Conservation (phyloP, 2,329 filamentous ascomycete species). For the Lasiodiplodia citricola region DNA sequence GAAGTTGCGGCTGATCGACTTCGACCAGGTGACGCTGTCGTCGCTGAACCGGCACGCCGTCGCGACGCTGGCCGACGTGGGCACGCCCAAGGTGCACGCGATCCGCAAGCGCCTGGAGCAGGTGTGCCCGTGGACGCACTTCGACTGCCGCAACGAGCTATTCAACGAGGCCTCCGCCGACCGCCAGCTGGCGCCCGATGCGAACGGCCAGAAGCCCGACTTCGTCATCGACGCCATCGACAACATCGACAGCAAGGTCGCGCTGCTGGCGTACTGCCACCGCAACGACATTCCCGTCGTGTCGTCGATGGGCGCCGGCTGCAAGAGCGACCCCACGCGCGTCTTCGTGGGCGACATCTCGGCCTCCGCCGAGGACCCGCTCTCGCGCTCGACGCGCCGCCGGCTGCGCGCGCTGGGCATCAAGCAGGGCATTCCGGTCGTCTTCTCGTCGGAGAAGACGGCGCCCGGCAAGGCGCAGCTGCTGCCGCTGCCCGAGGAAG, state of each 20-base stretch:
- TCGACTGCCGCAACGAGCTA: slow-evolving; percentile 84
- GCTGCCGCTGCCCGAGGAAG: slow-evolving; percentile 83
- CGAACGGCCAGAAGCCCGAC: slow-evolving; percentile 72
- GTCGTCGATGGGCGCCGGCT: slow-evolving; percentile 94
- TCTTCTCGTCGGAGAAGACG: slow-evolving; percentile 90
- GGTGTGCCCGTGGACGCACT: slow-evolving; percentile 88
- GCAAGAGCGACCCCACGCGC: slow-evolving; percentile 84
- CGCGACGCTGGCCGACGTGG: slow-evolving; percentile 91
- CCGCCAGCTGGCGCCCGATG: slow-evolving; percentile 66
- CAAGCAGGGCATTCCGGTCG: slow-evolving; percentile 83
- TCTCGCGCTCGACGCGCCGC: slow-evolving; percentile 83
- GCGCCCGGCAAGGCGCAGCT: slow-evolving; percentile 90
- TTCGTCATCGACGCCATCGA: slow-evolving; percentile 98
- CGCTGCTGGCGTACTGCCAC: slow-evolving; percentile 85
- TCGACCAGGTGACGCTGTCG: slow-evolving; percentile 95
- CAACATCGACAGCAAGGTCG: slow-evolving; percentile 97
- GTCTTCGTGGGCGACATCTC: slow-evolving; percentile 93
- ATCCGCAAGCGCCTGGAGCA: slow-evolving; percentile 80
- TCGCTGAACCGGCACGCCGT: slow-evolving; percentile 96
- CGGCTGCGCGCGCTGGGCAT: slow-evolving; percentile 78
- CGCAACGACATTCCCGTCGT: slow-evolving; percentile 80
- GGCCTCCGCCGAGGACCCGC: slow-evolving; percentile 81
- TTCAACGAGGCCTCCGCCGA: slow-evolving; percentile 73
- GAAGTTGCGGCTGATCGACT: slow-evolving; percentile 89
- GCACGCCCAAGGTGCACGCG: slow-evolving; percentile 87